Evolutionary conservation across 2,329 filamentous ascomycete species (phyloP).

Genomic region (Cladosporium sp.): DNA sequence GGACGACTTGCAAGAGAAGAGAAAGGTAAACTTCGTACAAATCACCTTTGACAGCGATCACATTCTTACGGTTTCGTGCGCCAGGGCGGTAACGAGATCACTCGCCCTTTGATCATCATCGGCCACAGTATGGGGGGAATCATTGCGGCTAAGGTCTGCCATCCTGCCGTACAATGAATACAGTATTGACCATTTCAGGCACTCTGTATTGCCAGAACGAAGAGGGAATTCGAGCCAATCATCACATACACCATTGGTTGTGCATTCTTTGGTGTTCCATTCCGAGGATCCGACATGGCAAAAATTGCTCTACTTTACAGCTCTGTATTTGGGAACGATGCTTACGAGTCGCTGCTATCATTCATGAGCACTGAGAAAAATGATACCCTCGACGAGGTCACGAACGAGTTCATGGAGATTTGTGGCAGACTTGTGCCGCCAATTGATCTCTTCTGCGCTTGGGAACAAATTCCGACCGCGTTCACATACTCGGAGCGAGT

Average conservation of each 20-base stretch:
- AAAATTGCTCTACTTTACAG: not conserved
- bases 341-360: not conserved
- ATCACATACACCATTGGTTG: conserved; percentile 11
- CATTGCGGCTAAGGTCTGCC: not conserved
- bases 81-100: not conserved
- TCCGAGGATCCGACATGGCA: not conserved
- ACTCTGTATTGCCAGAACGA: conserved; percentile 1
- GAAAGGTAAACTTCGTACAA: not conserved
- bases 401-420: not conserved
- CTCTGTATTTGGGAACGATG: not conserved
- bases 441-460: not conserved
- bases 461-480: not conserved
- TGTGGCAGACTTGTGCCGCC: not conserved
- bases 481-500: not conserved
- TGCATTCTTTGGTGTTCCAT: conserved; percentile 12
- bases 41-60: no score
- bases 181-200: not conserved
- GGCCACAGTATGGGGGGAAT: not conserved
- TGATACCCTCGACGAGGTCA: not conserved
- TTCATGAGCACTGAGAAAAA: not conserved
- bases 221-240: conserved; percentile 5
- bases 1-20: not conserved
- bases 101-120: not conserved
- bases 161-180: no score
- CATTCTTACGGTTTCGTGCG: no score